A percentile compares a stretch with the other conserved stretches of the same genome.
phyloP scores from a whole-genome alignment of 106 monocot genomes.

The Cymbidium sinense region DNA sequence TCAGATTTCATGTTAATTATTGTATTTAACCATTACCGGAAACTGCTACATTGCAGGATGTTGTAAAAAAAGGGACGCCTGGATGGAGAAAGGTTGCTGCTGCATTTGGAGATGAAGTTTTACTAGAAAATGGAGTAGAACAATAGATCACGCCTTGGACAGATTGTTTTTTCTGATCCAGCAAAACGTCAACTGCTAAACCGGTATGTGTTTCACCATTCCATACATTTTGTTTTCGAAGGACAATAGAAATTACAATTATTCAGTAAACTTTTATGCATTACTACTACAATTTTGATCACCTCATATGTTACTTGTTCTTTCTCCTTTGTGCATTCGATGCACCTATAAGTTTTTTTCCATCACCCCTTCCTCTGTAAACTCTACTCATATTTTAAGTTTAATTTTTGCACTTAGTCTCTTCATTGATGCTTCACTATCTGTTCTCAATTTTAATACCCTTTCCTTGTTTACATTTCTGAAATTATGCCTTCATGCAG shows the following conservation, averaged over 20 bases:
- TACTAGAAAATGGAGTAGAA: constrained; percentile 68
- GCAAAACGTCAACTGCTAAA: constrained; percentile 65
- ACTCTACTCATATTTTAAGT: too few species aligned
- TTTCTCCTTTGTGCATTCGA: too few species aligned
- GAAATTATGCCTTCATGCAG: constrained; percentile 23
- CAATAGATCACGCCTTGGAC: constrained; percentile 55
- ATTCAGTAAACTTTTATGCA: background rate
- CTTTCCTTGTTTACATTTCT: background rate
- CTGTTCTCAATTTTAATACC: background rate
- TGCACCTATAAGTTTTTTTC: too few species aligned
- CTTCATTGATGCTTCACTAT: too few species aligned
- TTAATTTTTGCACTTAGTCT: too few species aligned
- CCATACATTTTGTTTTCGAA: background rate
- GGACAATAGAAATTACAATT: background rate
- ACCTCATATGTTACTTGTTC: background rate
- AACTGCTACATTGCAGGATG: constrained; percentile 37
- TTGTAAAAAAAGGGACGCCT: constrained; percentile 57
- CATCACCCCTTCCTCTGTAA: too few species aligned
- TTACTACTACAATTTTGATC: background rate
- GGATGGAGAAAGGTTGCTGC: constrained; percentile 67
- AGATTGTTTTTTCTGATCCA: constrained; percentile 63
- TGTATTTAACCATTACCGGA: background rate
- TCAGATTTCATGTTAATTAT: background rate
- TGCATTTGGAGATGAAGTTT: constrained; percentile 53
- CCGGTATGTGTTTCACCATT: constrained; percentile 25